Conservation (phyloP, 345 rosid genomes). For the Brassica napus region DNA sequence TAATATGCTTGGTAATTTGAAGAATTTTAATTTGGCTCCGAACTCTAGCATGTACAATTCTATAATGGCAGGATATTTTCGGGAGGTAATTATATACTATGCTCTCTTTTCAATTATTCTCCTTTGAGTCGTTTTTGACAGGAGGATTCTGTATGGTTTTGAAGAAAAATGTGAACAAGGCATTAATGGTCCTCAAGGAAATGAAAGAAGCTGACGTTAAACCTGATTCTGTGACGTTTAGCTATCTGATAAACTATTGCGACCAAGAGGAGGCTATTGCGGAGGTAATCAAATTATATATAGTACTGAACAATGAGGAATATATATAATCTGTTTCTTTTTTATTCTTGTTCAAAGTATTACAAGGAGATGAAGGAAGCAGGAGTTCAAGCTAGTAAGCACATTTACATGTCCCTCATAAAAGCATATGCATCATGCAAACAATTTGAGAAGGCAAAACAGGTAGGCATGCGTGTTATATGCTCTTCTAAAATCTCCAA, state of each 20-base stretch:
- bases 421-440: slow-evolving; percentile 72
- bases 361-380: slow-evolving; percentile 48
- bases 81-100: slow-evolving; percentile 53
- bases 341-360: slow-evolving; percentile 47
- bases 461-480: slow-evolving; percentile 48
- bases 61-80: slow-evolving; percentile 76
- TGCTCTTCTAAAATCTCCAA: neutral
- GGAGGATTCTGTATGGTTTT: slow-evolving; percentile 25
- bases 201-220: slow-evolving; percentile 66
- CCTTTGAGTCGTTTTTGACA: neutral
- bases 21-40: slow-evolving; percentile 59
- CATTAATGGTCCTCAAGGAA: slow-evolving; percentile 58
- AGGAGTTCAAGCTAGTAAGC: slow-evolving; percentile 53
- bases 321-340: slow-evolving; percentile 12
- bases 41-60: slow-evolving; percentile 68
- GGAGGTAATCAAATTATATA: slow-evolving; percentile 52
- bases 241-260: slow-evolving; percentile 63
- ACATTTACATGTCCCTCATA: slow-evolving; percentile 63
- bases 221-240: slow-evolving; percentile 68
- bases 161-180: slow-evolving; percentile 66
- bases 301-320: neutral
- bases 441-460: slow-evolving; percentile 78
- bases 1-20: slow-evolving; percentile 62
- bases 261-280: slow-evolving; percentile 56
- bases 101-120: neutral